A percentile compares a stretch with the other conserved stretches of the same genome.
phyloP scores from a whole-genome alignment of 768 basidiomycete genomes.

The Mycena capillaripes region DNA sequence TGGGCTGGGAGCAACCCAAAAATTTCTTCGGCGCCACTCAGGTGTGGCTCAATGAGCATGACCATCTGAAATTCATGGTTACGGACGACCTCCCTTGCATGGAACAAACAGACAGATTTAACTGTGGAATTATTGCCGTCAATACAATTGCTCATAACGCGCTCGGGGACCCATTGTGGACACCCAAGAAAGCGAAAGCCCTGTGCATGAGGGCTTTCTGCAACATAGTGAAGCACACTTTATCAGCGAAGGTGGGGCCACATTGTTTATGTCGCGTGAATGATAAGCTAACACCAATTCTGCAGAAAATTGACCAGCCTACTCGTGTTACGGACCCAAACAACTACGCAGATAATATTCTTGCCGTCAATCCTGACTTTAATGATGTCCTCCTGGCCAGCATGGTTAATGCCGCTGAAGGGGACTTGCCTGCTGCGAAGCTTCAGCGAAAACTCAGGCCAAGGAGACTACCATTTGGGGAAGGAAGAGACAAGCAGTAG shows the following conservation, averaged over 20 bases:
- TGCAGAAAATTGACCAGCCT: not conserved
- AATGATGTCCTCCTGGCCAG: not conserved
- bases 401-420: not conserved
- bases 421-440: not conserved
- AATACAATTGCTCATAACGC: constrained; percentile 32
- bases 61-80: not conserved
- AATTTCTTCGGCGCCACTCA: constrained; percentile 12
- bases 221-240: constrained; percentile 1
- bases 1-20: constrained; percentile 4
- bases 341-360: not conserved
- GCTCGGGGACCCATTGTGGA: constrained; percentile 35
- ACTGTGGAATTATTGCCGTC: constrained; percentile 34
- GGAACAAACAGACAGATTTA: constrained; percentile 30
- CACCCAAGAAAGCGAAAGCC: not conserved
- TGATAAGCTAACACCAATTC: not conserved
- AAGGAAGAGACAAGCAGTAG: not conserved
- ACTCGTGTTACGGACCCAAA: not conserved
- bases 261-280: not conserved
- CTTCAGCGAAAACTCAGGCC: too few relatives aligned
- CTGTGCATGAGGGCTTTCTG: constrained; percentile 30
- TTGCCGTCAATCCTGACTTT: constrained; percentile 5
- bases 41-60: not conserved
- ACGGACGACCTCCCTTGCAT: constrained; percentile 19
- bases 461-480: too few relatives aligned
- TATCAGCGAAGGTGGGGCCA: not conserved